Percentiles rank a stretch among this genome's conserved stretches.
phyloP scores from a whole-genome alignment of 1,284 basidiomycete genomes.

The Ceratorhiza oryzae-sativae region DNA sequence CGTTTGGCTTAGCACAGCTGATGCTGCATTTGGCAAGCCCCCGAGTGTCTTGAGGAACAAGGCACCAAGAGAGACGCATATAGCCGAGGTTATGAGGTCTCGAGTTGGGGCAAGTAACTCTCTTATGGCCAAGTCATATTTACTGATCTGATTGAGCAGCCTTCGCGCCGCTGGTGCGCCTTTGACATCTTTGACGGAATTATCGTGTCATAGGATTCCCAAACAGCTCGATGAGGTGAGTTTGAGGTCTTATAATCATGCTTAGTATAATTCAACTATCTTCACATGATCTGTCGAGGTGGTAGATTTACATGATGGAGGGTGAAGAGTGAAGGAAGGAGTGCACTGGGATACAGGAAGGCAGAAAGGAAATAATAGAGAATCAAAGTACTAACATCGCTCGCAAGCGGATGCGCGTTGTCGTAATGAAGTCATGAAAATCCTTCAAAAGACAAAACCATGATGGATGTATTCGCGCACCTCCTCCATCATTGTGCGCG shows the following conservation, averaged over 20 bases:
- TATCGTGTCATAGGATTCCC: background rate
- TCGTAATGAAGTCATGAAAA: background rate
- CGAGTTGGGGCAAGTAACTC: conserved; percentile 34
- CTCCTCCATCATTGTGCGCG: conserved; percentile 14
- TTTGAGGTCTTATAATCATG: too few relatives aligned
- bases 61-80: conserved; percentile 17
- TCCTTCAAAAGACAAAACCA: conserved; percentile 3
- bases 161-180: conserved; percentile 2
- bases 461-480: conserved; percentile 21
- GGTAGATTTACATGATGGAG: conserved; percentile 3
- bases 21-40: conserved; percentile 33
- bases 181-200: conserved; percentile 6
- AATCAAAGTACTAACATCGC: background rate
- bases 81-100: conserved; percentile 42
- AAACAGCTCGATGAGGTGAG: too few relatives aligned
- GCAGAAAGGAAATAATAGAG: too few relatives aligned
- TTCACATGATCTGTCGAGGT: conserved; percentile 3
- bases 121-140: background rate
- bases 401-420: background rate
- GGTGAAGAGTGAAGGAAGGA: background rate
- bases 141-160: background rate
- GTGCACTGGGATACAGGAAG: background rate
- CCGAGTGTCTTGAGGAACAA: background rate
- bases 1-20: conserved; percentile 63
- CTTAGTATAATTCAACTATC: conserved; percentile 32